Conservation (phyloP, 257 asterid species). For the Petunia axillaris region DNA sequence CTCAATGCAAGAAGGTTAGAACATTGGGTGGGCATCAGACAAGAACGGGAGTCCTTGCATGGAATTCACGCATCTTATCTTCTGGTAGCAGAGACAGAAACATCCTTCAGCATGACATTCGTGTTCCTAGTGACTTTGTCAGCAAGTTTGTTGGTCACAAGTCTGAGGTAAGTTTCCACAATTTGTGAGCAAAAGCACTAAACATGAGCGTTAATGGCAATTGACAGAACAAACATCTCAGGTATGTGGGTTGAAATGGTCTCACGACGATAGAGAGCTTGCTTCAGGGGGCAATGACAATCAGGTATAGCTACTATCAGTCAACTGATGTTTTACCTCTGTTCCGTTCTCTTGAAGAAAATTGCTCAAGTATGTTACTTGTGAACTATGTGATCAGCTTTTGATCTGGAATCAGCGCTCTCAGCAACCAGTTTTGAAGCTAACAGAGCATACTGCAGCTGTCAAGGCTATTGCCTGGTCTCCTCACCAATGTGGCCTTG, state of each 20-base stretch:
- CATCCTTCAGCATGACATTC: slow-evolving; percentile 93
- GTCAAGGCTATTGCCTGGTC: slow-evolving; percentile 99
- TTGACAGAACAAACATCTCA: slow-evolving; percentile 25
- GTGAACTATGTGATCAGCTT: slow-evolving; percentile 47
- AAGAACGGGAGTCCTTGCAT: slow-evolving; percentile 86
- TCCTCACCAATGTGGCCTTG: slow-evolving; percentile 86
- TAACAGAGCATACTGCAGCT: slow-evolving; percentile 93
- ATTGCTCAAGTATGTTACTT: slow-evolving; percentile 13
- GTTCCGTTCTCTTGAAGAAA: neutral
- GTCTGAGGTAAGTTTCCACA: slow-evolving; percentile 64
- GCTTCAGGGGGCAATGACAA: slow-evolving; percentile 99
- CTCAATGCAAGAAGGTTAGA: slow-evolving; percentile 88
- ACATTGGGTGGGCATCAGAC: slow-evolving; percentile 94
- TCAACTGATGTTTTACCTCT: too few species aligned
- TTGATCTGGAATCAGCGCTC: slow-evolving; percentile 94
- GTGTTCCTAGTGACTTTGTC: slow-evolving; percentile 74
- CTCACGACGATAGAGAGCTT: slow-evolving; percentile 94
- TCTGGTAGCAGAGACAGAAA: slow-evolving; percentile 97
- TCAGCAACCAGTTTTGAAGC: slow-evolving; percentile 74
- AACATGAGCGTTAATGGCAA: too few species aligned
- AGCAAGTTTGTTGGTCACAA: slow-evolving; percentile 92
- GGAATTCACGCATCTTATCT: slow-evolving; percentile 84
- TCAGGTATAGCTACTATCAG: slow-evolving; percentile 51
- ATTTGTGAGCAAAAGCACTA: too few species aligned
- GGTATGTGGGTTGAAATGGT: slow-evolving; percentile 98